Conservation (phyloP, 345 rosid genomes). For the Hevea brasiliensis region DNA sequence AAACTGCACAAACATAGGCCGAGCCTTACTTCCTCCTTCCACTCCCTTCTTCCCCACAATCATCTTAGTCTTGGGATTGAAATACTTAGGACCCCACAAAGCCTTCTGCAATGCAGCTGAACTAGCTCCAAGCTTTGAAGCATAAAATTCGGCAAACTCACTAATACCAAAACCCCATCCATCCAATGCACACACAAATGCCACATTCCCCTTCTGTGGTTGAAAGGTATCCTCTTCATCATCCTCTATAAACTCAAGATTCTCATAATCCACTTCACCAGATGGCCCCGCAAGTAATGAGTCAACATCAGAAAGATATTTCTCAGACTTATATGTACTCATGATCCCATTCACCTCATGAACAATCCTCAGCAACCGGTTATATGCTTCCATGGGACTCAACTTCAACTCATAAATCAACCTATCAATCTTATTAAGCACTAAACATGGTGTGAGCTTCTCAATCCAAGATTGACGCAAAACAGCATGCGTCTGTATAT, state of each 20-base stretch:
- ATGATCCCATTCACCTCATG: conserved; percentile 89
- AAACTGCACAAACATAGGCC: conserved; percentile 94
- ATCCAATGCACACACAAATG: conserved; percentile 80
- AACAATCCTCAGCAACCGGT: conserved; percentile 74
- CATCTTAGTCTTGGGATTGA: conserved; percentile 69
- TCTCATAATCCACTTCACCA: conserved; percentile 53
- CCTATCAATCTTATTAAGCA: conserved; percentile 89
- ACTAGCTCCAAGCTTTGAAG: conserved; percentile 76
- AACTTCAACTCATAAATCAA: conserved; percentile 80
- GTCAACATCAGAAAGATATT: conserved; percentile 91
- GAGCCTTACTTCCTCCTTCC: conserved; percentile 55
- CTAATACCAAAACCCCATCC: conserved; percentile 88
- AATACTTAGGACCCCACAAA: conserved; percentile 91
- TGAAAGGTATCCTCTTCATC: conserved; percentile 95
- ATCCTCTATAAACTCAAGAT: conserved; percentile 70
- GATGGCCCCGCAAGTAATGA: conserved; percentile 60
- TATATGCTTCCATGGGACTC: conserved; percentile 86
- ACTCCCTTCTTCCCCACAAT: conserved; percentile 77
- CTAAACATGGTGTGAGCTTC: conserved; percentile 90
- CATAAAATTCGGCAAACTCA: conserved; percentile 82
- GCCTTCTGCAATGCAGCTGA: conserved; percentile 61
- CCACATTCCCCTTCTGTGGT: conserved; percentile 90
- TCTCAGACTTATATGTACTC: conserved; percentile 80
- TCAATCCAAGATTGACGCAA: conserved; percentile 89
- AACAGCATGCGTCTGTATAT: conserved; percentile 91